These are phyloP conservation scores for Colletotrichum gloeosporioides DNA, from an alignment of 2,329 filamentous ascomycete species.

Conservation along the genomic window DNA sequence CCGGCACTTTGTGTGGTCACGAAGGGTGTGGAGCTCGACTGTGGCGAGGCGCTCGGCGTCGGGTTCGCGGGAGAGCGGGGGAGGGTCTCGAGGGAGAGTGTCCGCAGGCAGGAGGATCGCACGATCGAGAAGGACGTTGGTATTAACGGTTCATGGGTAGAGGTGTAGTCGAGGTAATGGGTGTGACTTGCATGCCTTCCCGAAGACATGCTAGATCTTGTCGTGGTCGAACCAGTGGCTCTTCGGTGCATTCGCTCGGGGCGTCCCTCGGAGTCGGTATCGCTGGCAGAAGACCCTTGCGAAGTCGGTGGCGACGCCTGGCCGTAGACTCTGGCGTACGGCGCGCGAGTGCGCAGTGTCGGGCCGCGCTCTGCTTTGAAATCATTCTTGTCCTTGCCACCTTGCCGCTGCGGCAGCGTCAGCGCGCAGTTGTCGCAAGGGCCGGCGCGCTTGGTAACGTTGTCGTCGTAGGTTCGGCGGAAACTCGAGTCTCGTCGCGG, in stretches of 20 bases:
- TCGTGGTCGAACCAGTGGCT: slow-evolving; percentile 51
- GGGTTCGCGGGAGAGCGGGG: slow-evolving; percentile 53
- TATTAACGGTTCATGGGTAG: slow-evolving; percentile 68
- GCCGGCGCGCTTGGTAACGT: slow-evolving; percentile 66
- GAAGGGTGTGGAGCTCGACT: slow-evolving; percentile 48
- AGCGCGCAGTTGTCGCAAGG: slow-evolving; percentile 74
- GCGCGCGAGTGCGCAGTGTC: slow-evolving; percentile 64
- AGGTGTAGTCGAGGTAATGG: slow-evolving; percentile 72
- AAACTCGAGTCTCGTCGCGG: slow-evolving; percentile 63
- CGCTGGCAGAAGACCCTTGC: slow-evolving; percentile 51
- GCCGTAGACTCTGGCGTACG: slow-evolving; percentile 64
- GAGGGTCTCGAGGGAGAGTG: slow-evolving; percentile 70
- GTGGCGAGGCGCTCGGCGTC: slow-evolving; percentile 29
- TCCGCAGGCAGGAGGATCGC: slow-evolving; percentile 69
- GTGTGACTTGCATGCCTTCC: slow-evolving; percentile 64
- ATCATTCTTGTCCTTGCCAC: slow-evolving; percentile 27
- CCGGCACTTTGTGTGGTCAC: slow-evolving; percentile 60
- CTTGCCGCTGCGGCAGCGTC: slow-evolving; percentile 61
- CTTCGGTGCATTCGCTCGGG: slow-evolving; percentile 43
- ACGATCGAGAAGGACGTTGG: slow-evolving; percentile 71
- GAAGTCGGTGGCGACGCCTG: slow-evolving; percentile 59
- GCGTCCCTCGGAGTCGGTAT: slow-evolving; percentile 58
- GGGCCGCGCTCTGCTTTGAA: slow-evolving; percentile 51
- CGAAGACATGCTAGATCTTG: slow-evolving; percentile 59
- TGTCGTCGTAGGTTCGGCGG: slow-evolving; percentile 67